These are phyloP conservation scores for Saccharum officinarum DNA, from an alignment of 176 grass and related monocot species.

Conservation along the genomic window DNA sequence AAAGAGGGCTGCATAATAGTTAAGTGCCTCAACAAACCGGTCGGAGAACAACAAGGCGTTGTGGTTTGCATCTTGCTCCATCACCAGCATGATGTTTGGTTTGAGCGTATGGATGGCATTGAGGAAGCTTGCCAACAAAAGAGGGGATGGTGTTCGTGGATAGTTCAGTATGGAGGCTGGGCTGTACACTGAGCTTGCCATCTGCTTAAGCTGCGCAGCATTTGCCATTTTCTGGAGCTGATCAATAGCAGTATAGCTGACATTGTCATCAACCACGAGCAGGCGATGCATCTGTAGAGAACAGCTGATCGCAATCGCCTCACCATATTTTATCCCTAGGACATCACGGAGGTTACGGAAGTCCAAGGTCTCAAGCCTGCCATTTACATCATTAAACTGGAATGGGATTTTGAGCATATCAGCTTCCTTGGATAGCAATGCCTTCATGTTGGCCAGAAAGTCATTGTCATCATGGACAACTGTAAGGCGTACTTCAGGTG, in stretches of 20 bases:
- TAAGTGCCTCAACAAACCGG: constrained; percentile 31
- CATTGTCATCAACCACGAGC: constrained; percentile 29
- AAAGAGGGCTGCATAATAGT: constrained; percentile 49
- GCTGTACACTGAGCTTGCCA: constrained; percentile 23
- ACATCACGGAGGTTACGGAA: constrained; percentile 38
- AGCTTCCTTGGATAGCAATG: constrained; percentile 37
- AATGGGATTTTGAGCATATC: constrained; percentile 32
- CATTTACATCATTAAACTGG: constrained; percentile 39
- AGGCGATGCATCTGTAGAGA: constrained; percentile 36
- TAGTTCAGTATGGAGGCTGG: constrained; percentile 34
- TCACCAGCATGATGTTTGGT: constrained; percentile 42
- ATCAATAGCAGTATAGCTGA: not conserved
- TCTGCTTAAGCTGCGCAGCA: constrained; percentile 3
- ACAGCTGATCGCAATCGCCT: constrained; percentile 26
- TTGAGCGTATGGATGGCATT: constrained; percentile 20
- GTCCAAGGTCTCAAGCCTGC: constrained; percentile 48
- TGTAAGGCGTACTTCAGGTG: constrained; percentile 41
- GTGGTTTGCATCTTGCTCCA: constrained; percentile 62
- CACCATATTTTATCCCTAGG: constrained; percentile 39
- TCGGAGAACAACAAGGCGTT: constrained; percentile 36
- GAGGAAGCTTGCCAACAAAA: constrained; percentile 27
- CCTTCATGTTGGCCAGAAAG: constrained; percentile 27
- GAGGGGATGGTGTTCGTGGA: constrained; percentile 23
- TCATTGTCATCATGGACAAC: constrained; percentile 40
- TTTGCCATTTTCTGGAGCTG: constrained; percentile 38